Conservation (phyloP, 164 flowering plant species). For the Pachysandra terminalis region DNA sequence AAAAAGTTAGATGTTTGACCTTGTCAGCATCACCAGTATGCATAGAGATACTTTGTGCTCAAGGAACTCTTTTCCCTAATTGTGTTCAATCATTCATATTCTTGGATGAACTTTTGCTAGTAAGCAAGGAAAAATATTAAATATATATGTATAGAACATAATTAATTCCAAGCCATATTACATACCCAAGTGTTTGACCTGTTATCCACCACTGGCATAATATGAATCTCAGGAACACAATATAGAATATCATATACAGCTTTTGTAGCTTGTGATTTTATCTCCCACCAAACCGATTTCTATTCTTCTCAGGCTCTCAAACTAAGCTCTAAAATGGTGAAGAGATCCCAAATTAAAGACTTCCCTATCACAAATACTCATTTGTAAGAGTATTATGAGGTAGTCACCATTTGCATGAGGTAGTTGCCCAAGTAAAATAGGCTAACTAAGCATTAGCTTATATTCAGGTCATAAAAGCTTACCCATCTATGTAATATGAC, state of each 20-base stretch:
- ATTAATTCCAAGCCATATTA: not conserved
- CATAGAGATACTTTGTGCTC: not conserved
- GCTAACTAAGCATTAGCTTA: not conserved
- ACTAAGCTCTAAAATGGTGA: too few relatives aligned
- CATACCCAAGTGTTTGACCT: not conserved
- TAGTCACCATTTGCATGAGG: too few relatives aligned
- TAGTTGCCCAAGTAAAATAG: not conserved
- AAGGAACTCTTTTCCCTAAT: not conserved
- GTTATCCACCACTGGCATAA: not conserved
- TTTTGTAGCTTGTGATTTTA: not conserved
- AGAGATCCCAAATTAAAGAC: too few relatives aligned
- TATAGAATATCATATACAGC: not conserved
- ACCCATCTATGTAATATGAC: not conserved
- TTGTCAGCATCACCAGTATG: not conserved
- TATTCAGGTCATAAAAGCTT: not conserved
- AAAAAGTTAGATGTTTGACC: too few relatives aligned
- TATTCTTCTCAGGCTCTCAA: too few relatives aligned
- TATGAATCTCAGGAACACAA: too few relatives aligned
- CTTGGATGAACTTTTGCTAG: not conserved
- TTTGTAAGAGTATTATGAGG: too few relatives aligned
- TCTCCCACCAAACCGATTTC: too few relatives aligned
- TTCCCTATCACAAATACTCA: too few relatives aligned
- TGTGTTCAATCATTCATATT: not conserved
- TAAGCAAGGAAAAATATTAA: not conserved
- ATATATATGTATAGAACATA: too few relatives aligned